Percentiles rank a stretch among this genome's conserved stretches.
Evolutionary conservation across 805 yeast species (phyloP).

Genomic region (Candida jianshihensis): DNA sequence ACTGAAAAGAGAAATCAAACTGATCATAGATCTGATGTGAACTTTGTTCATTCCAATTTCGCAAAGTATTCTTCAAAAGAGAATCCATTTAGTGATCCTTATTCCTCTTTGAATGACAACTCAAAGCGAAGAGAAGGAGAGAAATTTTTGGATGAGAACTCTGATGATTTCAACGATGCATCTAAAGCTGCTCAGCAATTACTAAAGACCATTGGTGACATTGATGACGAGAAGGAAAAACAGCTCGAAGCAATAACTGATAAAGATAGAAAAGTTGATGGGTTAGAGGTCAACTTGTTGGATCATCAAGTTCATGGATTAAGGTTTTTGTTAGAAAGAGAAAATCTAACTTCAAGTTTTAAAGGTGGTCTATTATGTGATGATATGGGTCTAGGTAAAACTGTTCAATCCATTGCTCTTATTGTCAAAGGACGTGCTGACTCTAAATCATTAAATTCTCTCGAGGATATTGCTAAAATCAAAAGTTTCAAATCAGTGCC

Average conservation of each 20-base stretch:
- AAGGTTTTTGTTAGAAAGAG: slow-evolving; percentile 33
- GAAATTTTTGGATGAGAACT: slow-evolving; percentile 10
- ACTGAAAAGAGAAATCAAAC: not conserved
- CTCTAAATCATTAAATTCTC: slow-evolving; percentile 7
- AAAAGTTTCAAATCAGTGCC: not conserved
- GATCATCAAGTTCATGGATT: slow-evolving; percentile 44
- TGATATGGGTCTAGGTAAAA: slow-evolving; percentile 89
- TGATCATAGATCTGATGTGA: slow-evolving; percentile 8
- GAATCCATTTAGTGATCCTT: slow-evolving; percentile 20
- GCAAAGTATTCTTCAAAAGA: slow-evolving; percentile 12
- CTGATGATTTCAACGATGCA: slow-evolving; percentile 5
- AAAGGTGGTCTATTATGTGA: slow-evolving; percentile 71
- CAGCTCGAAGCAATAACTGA: slow-evolving; percentile 9
- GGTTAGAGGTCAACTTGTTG: slow-evolving; percentile 31
- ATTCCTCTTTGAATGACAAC: slow-evolving; percentile 13
- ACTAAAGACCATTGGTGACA: slow-evolving; percentile 7
- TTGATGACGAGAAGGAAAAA: slow-evolving; percentile 13
- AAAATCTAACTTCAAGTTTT: slow-evolving; percentile 16
- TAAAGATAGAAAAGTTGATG: slow-evolving; percentile 25
- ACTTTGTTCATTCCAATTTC: slow-evolving; percentile 11
- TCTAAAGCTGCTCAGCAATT: slow-evolving; percentile 11
- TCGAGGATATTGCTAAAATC: slow-evolving; percentile 7
- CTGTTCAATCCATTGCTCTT: slow-evolving; percentile 69
- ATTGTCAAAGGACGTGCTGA: slow-evolving; percentile 27
- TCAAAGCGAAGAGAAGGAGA: slow-evolving; percentile 13